Conservation (phyloP, 331 rosid species). For the Malus hybrid region DNA sequence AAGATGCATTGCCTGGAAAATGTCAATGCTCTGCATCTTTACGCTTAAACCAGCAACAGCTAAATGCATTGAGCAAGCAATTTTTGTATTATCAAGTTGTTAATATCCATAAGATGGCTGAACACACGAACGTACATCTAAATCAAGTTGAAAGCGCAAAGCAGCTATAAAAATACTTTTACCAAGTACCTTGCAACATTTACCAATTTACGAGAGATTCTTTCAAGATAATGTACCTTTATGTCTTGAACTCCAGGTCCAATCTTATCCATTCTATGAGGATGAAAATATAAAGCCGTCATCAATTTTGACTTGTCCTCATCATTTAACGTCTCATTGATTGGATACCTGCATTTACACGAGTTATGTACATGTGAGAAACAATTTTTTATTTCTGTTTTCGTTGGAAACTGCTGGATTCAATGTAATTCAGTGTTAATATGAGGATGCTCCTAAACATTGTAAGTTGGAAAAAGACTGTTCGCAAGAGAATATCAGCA, state of each 20-base stretch:
- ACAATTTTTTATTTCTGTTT: background rate
- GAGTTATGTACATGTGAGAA: background rate
- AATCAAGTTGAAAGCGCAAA: background rate
- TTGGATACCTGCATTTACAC: constrained; percentile 48
- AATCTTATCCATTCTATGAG: constrained; percentile 43
- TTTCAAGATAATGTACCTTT: constrained; percentile 38
- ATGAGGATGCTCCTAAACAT: background rate
- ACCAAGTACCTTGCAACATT: background rate
- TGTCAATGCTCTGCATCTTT: background rate
- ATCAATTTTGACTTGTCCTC: constrained; percentile 45
- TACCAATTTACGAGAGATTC: background rate
- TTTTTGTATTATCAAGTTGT: background rate
- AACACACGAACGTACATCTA: background rate
- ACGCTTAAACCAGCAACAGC: background rate
- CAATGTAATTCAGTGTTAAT: background rate
- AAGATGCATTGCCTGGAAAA: background rate
- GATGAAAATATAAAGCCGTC: constrained; percentile 73
- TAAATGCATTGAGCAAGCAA: background rate
- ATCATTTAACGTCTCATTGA: constrained; percentile 48
- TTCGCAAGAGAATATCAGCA: background rate
- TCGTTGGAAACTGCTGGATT: background rate
- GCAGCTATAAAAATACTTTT: background rate
- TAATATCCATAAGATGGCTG: background rate
- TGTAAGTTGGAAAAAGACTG: background rate
- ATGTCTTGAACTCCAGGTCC: constrained; percentile 56